Conservation (phyloP, 768 basidiomycete species). For the Lactarius indigo region DNA sequence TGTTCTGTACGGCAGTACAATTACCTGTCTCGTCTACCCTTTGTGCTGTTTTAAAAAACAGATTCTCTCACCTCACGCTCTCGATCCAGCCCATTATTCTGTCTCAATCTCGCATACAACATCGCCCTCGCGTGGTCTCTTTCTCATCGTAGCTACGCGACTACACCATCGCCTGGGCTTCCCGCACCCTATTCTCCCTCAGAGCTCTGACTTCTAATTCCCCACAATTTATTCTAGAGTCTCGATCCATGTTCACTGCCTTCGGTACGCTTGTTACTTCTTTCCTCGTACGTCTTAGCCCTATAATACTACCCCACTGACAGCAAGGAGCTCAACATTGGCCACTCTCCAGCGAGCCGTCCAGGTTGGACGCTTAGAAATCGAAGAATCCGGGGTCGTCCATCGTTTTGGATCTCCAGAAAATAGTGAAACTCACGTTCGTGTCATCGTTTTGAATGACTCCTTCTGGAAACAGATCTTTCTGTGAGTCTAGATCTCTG, state of each 20-base stretch:
- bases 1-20: background rate
- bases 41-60: background rate
- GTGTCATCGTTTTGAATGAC: conserved; percentile 31
- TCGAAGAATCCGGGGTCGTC: conserved; percentile 30
- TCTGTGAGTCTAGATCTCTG: conserved; percentile 28
- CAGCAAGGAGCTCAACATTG: conserved; percentile 32
- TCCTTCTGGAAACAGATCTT: conserved; percentile 37
- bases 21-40: too few species aligned
- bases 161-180: too few species aligned
- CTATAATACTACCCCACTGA: background rate
- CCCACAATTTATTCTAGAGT: background rate
- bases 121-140: background rate
- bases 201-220: background rate
- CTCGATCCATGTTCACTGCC: background rate
- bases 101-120: background rate
- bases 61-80: background rate
- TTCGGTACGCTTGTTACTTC: conserved; percentile 8
- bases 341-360: conserved; percentile 29
- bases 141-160: too few species aligned
- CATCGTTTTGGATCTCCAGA: conserved; percentile 29
- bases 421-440: conserved; percentile 22
- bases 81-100: background rate
- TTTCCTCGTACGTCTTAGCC: background rate
- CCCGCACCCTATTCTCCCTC: background rate
- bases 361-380: conserved; percentile 29